Evolutionary conservation across 805 yeast species (phyloP).

Genomic region (Metschnikowia henanensis): DNA sequence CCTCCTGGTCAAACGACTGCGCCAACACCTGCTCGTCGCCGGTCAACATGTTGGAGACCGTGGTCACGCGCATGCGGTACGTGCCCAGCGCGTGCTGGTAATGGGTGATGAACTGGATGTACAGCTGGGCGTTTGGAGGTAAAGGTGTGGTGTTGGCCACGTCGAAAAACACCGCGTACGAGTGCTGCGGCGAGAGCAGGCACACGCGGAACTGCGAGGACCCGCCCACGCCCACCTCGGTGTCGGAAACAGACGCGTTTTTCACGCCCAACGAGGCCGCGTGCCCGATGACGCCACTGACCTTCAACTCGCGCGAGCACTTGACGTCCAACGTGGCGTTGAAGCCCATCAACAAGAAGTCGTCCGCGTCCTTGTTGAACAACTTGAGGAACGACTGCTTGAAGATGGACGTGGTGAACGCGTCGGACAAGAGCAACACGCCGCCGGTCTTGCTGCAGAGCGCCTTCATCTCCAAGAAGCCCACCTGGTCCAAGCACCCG

Average conservation of each 20-base stretch:
- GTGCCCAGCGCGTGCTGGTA: slow-evolving; percentile 97
- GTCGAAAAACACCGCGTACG: slow-evolving; percentile 90
- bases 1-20: slow-evolving; percentile 94
- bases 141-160: slow-evolving; percentile 50
- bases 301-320: slow-evolving; percentile 83
- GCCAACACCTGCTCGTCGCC: slow-evolving; percentile 49
- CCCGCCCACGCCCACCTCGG: slow-evolving; percentile 93
- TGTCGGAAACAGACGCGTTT: slow-evolving; percentile 78
- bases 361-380: slow-evolving; percentile 85
- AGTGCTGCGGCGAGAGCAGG: slow-evolving; percentile 79
- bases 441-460: slow-evolving; percentile 89
- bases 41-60: slow-evolving; percentile 60
- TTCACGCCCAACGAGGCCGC: slow-evolving; percentile 73
- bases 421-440: slow-evolving; percentile 81
- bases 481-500: slow-evolving; percentile 95
- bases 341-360: slow-evolving; percentile 85
- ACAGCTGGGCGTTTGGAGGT: slow-evolving; percentile 48
- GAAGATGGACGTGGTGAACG: slow-evolving; percentile 92
- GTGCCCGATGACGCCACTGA: slow-evolving; percentile 93
- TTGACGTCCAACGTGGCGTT: slow-evolving; percentile 86
- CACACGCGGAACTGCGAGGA: slow-evolving; percentile 88
- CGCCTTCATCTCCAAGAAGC: slow-evolving; percentile 90
- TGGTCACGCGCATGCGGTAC: slow-evolving; percentile 86
- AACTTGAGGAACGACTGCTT: slow-evolving; percentile 88
- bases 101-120: slow-evolving; percentile 83